Base-by-base conservation (phyloP, 2,329 filamentous ascomycete genomes). In the Scedosporium boydii region DNA sequence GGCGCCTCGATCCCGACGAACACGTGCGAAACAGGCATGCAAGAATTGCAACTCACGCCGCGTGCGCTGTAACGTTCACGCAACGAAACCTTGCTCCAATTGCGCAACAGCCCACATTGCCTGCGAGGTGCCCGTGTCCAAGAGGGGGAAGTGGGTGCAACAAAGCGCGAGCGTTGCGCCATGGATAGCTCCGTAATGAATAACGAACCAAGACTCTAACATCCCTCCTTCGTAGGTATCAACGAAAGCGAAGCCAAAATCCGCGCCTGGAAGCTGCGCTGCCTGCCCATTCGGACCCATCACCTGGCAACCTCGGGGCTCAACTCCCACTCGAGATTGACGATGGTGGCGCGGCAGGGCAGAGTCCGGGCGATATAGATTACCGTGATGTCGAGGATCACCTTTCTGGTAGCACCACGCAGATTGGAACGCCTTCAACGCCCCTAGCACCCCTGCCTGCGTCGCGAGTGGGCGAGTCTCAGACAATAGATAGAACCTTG, bases 21-120 rank as follows among this genome's bases (percentile, higher is more conserved):
- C 68, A 27, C 69, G 72, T 34, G 73, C 73, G 5, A 74, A 73
- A 61, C 73, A 72, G 61, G 72, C 73, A n/a, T 74, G 73, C 62
- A 69, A 69, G 51, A 67, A 69, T 57, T 75, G 73, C 68, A 74
- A 75, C 65, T 63, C 68, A 44, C 70, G 73, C 6, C 69, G 72
- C 14, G 71, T 75, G 48, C 69, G 68, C 16, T 75, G 73, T 67
- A 70, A 75, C 64, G 72, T 75, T 48, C 73, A 67, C 34, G 71
- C 74, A 62, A 63, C 63, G 18, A 68, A 72, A 42, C 73, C 73
- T 14, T 75, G 73, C 64, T 64, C 67, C 26, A 74, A 75, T 29
- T 75, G 73, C 61, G 63, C 64, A 29, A 56, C 64, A 6, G 66
- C 70, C 2, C 67, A 69, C 3, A 67, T 64, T 2, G 63, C 60